Evolutionary conservation across 805 yeast genomes (phyloP), one percentile per base, ranked within the genome.

Genomic region (Millerozyma miso): DNA sequence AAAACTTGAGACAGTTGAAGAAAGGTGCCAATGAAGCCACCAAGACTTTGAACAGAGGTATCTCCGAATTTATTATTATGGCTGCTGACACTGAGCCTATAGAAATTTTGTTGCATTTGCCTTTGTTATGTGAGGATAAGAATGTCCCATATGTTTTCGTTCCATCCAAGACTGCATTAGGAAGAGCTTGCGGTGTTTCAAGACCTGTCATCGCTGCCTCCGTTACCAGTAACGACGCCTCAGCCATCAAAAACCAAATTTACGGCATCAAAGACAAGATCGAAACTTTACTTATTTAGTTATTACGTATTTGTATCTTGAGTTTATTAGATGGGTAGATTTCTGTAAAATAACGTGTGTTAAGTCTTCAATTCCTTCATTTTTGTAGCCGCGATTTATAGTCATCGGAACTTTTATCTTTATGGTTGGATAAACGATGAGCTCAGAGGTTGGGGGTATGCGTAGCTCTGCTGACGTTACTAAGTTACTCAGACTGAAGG

Each of bases 21-120:
- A 93, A 93, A 74, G 99, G 99, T 74, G 99, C 99, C 58, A 93
- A 93, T 71, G 99, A 93, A 77, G 96, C 98, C 63, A 93, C 97
- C 74, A 91, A 91, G 81, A 91, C 97, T 60, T 81, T 91, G 75
- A 91, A 91, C 86, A 87, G 98, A 80, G 99, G 99, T 83, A 91
- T 91, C 63, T 87, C 97, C 60, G 99, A 91, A 77, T 91, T 91
- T 80, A 90, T 91, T 71, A 88, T 91, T 76, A 88, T 93, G 97
- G 99, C 99, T 55, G 99, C 99, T 59, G 99, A 93, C 68, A 89
- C 99, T 61, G 96, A 90, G 74, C 99, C 99, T 60, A 90, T 93
- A 65, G 99, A 93, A 77, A 91, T 93, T 71, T 83, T 93, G 64
- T 81, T 93, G 72, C 99, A 93, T 69, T 80, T 93, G 69, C 99